A percentile compares a stretch with the other conserved stretches of the same genome.
phyloP scores from a whole-genome alignment of 192 early-diverging fungal genomes.

The Gonapodya prolifera region DNA sequence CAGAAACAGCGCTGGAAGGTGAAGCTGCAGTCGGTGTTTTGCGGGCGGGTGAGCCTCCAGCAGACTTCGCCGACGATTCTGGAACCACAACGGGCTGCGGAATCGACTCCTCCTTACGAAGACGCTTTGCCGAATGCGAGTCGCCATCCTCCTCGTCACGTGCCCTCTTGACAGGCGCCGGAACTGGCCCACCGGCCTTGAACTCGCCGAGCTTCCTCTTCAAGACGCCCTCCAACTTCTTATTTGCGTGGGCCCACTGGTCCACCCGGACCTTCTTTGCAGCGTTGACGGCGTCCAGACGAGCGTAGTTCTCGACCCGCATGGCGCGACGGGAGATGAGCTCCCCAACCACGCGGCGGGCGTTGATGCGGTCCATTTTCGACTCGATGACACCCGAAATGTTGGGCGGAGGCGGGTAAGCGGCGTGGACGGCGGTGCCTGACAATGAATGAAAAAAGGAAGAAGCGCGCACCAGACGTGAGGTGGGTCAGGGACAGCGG shows the following conservation, averaged over 20 bases:
- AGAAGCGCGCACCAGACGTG: neutral
- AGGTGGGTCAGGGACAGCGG: neutral
- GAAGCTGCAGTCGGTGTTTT: neutral
- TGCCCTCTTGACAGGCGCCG: neutral
- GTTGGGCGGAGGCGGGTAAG: neutral
- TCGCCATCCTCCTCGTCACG: neutral
- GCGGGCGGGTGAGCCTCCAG: neutral
- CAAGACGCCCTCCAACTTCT: neutral
- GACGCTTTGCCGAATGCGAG: neutral
- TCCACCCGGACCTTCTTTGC: neutral
- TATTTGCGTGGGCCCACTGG: neutral
- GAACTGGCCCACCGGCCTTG: neutral
- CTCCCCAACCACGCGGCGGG: neutral
- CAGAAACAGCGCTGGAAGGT: neutral
- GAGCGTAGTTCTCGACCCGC: neutral
- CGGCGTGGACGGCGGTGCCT: neutral
- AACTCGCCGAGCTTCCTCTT: neutral
- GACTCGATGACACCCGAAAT: neutral
- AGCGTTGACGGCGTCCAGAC: neutral
- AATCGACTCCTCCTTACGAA: neutral
- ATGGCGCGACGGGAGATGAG: neutral
- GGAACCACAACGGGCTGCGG: neutral
- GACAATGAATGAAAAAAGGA: neutral
- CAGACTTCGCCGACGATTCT: neutral
- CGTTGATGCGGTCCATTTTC: neutral